A percentile compares a stretch with the other conserved stretches of the same genome.
These are phyloP conservation scores for Goffeauzyma gilvescens DNA, from an alignment of 768 basidiomycete genomes.

Conservation along the genomic window DNA sequence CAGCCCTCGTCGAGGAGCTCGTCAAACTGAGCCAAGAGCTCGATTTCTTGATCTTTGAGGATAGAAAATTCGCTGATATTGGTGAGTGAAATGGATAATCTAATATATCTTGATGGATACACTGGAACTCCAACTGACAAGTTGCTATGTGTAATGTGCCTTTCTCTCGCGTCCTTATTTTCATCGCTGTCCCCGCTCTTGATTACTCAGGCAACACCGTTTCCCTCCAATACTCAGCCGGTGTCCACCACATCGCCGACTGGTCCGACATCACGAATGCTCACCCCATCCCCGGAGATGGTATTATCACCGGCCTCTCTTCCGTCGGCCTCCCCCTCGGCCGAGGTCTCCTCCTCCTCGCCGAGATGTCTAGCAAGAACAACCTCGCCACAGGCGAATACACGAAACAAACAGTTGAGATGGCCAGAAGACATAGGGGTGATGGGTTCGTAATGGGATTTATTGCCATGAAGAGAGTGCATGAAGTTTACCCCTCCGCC, in stretches of 20 bases:
- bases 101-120: too few relatives aligned
- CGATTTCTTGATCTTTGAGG: conserved; percentile 93
- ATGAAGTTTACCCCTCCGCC: conserved; percentile 25
- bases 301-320: conserved; percentile 72
- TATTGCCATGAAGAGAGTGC: conserved; percentile 74
- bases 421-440: conserved; percentile 60
- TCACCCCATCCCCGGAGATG: conserved; percentile 87
- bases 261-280: conserved; percentile 98
- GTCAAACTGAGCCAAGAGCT: conserved; percentile 54
- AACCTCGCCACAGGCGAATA: conserved; percentile 66
- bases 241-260: conserved; percentile 75
- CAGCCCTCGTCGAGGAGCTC: conserved; percentile 48
- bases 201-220: conserved; percentile 69
- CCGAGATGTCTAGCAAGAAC: conserved; percentile 89
- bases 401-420: conserved; percentile 62
- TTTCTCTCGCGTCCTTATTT: not conserved
- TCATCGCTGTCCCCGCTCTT: not conserved
- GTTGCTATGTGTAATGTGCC: not conserved
- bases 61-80: conserved; percentile 97
- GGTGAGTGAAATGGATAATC: conserved; percentile 51
- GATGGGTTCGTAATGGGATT: conserved; percentile 77
- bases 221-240: conserved; percentile 76
- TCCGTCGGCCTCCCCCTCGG: conserved; percentile 67
- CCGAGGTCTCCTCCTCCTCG: conserved; percentile 72
- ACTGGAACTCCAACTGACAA: too few relatives aligned